Evolutionary conservation across 192 early-diverging fungal genomes (phyloP).

Genomic region (Coemansia asiatica): DNA sequence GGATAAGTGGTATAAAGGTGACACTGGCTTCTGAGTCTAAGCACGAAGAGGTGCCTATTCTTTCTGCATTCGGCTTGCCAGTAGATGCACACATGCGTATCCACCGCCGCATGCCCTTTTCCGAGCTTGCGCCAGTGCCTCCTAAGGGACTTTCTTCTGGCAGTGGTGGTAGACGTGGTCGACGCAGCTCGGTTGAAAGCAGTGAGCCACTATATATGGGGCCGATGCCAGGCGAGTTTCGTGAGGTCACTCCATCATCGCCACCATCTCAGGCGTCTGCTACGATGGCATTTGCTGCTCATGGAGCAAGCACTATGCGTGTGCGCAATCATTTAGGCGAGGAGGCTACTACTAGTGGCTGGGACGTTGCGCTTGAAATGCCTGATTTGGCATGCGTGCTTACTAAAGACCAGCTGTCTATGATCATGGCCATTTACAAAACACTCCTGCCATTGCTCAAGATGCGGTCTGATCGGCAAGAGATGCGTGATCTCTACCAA

Average conservation of each 20-base stretch:
- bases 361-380: slow-evolving; percentile 40
- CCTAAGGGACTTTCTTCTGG: not conserved
- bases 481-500: slow-evolving; percentile 27
- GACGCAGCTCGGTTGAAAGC: slow-evolving; percentile 1
- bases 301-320: slow-evolving; percentile 5
- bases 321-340: slow-evolving; percentile 36
- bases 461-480: slow-evolving; percentile 26
- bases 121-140: slow-evolving; percentile 45
- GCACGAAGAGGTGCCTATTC: slow-evolving; percentile 8
- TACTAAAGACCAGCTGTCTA: slow-evolving; percentile 35
- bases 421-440: slow-evolving; percentile 16
- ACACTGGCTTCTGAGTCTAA: slow-evolving; percentile 9
- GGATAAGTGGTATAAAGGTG: slow-evolving; percentile 37
- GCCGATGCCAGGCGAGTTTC: slow-evolving; percentile 56
- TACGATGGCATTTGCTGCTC: not conserved
- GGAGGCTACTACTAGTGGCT: slow-evolving; percentile 49
- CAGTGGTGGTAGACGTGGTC: not conserved
- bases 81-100: slow-evolving; percentile 47
- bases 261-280: not conserved
- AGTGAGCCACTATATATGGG: slow-evolving; percentile 51
- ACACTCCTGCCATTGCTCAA: slow-evolving; percentile 31
- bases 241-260: slow-evolving; percentile 22
- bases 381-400: slow-evolving; percentile 38
- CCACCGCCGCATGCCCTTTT: slow-evolving; percentile 54
- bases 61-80: slow-evolving; percentile 40